phyloP scores from a whole-genome alignment of 306 rosid genomes.

The Trifolium fragiferum region DNA sequence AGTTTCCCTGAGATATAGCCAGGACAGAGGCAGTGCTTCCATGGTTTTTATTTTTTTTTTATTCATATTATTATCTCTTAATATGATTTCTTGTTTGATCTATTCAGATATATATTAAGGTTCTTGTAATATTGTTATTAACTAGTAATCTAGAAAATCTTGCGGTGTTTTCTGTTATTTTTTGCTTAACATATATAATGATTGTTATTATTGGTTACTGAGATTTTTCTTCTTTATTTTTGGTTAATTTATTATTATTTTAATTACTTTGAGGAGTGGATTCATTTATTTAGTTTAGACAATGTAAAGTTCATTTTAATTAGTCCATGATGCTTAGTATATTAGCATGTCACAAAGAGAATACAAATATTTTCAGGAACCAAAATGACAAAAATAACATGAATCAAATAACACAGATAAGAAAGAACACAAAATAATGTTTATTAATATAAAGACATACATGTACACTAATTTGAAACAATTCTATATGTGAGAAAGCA shows the following conservation, averaged over 20 bases:
- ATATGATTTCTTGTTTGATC: slow-evolving; percentile 23
- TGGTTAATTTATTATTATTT: too few relatives aligned
- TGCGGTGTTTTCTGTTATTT: background rate
- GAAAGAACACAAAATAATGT: background rate
- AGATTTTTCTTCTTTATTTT: too few relatives aligned
- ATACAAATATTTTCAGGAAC: background rate
- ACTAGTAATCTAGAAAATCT: slow-evolving; percentile 22
- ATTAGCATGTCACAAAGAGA: too few relatives aligned
- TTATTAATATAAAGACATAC: background rate
- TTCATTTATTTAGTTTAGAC: too few relatives aligned
- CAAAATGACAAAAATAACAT: background rate
- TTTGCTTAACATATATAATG: background rate
- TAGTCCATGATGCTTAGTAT: too few relatives aligned
- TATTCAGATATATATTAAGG: slow-evolving; percentile 30
- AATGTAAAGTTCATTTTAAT: too few relatives aligned
- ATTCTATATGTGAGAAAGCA: background rate
- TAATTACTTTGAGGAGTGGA: too few relatives aligned
- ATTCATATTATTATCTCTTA: background rate
- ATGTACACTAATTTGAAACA: slow-evolving; percentile 29
- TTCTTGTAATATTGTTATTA: background rate
- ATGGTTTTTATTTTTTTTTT: slow-evolving; percentile 7
- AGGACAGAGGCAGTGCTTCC: slow-evolving; percentile 92
- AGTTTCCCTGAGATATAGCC: slow-evolving; percentile 38
- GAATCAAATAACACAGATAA: background rate
- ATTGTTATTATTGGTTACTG: background rate